phyloP scores from a whole-genome alignment of 2,329 filamentous ascomycete species.

The Beauveria varroae region DNA sequence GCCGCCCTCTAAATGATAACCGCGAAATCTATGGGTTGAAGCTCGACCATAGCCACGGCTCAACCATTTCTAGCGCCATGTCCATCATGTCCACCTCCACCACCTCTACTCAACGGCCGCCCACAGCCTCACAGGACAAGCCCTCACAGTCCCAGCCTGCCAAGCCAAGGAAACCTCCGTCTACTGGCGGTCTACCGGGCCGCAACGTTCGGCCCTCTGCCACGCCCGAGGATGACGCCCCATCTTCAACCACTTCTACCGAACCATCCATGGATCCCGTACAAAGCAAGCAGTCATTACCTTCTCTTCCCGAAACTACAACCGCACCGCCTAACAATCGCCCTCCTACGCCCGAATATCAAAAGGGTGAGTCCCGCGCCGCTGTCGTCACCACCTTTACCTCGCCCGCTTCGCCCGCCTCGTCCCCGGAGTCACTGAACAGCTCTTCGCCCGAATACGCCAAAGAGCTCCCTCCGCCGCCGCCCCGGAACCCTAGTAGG shows the following conservation, averaged over 20 bases:
- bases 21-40: slow-evolving; percentile 42
- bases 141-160: slow-evolving; percentile 1
- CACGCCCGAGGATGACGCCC: neutral
- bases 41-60: slow-evolving; percentile 41
- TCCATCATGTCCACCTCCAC: slow-evolving; percentile 6
- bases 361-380: slow-evolving; percentile 33
- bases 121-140: slow-evolving; percentile 16
- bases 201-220: slow-evolving; percentile 20
- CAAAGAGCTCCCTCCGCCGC: slow-evolving; percentile 13
- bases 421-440: slow-evolving; percentile 32
- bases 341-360: slow-evolving; percentile 43
- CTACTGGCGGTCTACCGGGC: slow-evolving; percentile 20
- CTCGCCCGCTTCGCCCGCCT: slow-evolving; percentile 38
- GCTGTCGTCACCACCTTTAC: slow-evolving; percentile 28
- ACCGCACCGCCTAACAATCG: slow-evolving; percentile 20
- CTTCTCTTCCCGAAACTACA: neutral
- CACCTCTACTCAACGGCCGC: slow-evolving; percentile 10
- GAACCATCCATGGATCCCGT: slow-evolving; percentile 6
- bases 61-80: slow-evolving; percentile 32
- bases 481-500: neutral
- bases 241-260: neutral
- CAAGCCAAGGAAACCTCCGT: slow-evolving; percentile 13
- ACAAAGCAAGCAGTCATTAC: neutral
- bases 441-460: slow-evolving; percentile 11
- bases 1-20: slow-evolving; percentile 41